Base-by-base conservation (phyloP, 306 rosid genomes). In the Betula pendula region DNA sequence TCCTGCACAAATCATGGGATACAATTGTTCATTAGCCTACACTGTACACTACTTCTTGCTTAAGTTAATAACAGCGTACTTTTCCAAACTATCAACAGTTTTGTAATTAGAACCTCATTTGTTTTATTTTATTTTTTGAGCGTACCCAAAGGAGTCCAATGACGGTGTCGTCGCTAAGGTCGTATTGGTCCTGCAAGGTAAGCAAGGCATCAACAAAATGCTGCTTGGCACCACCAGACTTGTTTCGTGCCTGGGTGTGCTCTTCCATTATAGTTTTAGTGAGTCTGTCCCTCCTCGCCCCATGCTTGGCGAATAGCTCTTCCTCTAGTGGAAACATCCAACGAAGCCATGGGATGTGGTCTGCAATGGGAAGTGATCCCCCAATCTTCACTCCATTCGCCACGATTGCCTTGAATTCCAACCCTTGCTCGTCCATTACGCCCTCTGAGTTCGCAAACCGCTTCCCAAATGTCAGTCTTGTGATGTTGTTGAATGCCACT, bases 401-500 rank as follows among this genome's bases (percentile, higher is more conserved):
- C 5, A 83, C 74, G 0, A 94, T 76, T 16, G 92, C 91, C 83
- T 89, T 92, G 79, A 94, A 90, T 44, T 92, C 92, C 7, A 78
- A 42, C 1, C 97, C 97, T 79, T 94, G 91, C 42, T 90, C 91
- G 17, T 94, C 92, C 74, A 88, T 68, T 20, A 82, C 82, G 3
- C 92, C 97, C 51, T 92, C 88, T 14, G 90, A 51, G 83, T 88
- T 85, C 79, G 83, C 90, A 81, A 94, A 92, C 60, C 98, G 81
- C 79, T 94, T 92, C 51, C 97, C 98, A 81, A 94, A 90, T 71
- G 88, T 97, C 12, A 92, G 80, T 68, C 98, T 84, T 0, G 98
- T 90, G 15, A 92, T 90, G 90, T 94, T 90, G 92, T 94, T 92
- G 92, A 92, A 92, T 53, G 97, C 87, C 81, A 94, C 97, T 0